These are phyloP conservation scores for Plasmopara viticola DNA, from an alignment of 352 stramenopile genomes.

Conservation along the genomic window DNA sequence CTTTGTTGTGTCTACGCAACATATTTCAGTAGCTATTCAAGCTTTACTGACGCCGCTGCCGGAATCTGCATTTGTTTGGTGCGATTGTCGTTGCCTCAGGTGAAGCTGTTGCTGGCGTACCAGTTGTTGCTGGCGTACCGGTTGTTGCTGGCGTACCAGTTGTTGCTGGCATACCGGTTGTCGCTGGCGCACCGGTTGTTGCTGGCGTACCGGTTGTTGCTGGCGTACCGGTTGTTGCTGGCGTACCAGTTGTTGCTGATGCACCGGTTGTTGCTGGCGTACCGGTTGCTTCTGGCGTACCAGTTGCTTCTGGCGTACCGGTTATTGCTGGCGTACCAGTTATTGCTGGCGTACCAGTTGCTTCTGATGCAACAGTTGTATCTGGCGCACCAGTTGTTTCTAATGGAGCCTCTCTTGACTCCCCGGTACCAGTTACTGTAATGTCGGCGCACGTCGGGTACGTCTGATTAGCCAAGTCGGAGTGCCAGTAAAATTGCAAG, in stretches of 20 bases:
- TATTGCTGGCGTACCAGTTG: constrained; percentile 1
- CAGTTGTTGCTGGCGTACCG: background rate
- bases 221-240: constrained; percentile 1
- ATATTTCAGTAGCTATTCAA: no score
- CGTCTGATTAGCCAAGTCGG: constrained; percentile 48
- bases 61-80: constrained; percentile 16
- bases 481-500: constrained; percentile 62
- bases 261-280: constrained; percentile 6
- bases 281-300: background rate
- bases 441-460: constrained; percentile 57
- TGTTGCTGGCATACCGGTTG: background rate
- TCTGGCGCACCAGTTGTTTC: background rate
- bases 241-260: background rate
- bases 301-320: no score
- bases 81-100: background rate
- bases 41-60: constrained; percentile 4
- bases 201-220: background rate
- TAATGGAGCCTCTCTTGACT: background rate
- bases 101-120: constrained; percentile 5
- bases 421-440: constrained; percentile 24
- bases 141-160: background rate
- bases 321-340: constrained; percentile 1
- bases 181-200: background rate
- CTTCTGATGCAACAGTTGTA: constrained; percentile 5
- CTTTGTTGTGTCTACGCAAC: background rate